These are phyloP conservation scores for Xylaria sp. DNA, from an alignment of 2,329 filamentous ascomycete species.

Conservation along the genomic window DNA sequence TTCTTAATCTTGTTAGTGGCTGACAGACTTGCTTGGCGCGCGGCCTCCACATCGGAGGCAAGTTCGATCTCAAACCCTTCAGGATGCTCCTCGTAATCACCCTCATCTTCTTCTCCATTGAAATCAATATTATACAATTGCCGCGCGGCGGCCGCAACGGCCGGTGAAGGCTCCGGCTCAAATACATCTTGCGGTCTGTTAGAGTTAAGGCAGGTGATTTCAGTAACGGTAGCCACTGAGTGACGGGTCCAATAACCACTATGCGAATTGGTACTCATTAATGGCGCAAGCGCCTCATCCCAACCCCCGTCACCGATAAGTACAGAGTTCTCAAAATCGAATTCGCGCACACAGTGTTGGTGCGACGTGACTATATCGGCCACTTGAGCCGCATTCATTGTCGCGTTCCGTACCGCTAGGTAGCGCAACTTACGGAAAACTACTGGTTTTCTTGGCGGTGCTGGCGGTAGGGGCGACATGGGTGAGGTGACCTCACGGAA, in stretches of 20 bases:
- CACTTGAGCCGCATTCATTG: slow-evolving; percentile 77
- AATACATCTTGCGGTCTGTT: slow-evolving; percentile 17
- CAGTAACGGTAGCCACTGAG: slow-evolving; percentile 51
- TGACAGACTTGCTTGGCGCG: slow-evolving; percentile 47
- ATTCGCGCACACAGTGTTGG: slow-evolving; percentile 74
- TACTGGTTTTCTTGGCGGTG: slow-evolving; percentile 64
- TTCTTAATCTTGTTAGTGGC: slow-evolving; percentile 51
- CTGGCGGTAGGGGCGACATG: slow-evolving; percentile 69
- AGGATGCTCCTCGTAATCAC: slow-evolving; percentile 48
- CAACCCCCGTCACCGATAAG: slow-evolving; percentile 76
- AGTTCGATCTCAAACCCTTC: slow-evolving; percentile 48
- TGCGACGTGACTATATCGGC: slow-evolving; percentile 74
- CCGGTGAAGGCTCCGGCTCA: slow-evolving; percentile 61
- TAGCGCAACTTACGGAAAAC: slow-evolving; percentile 74
- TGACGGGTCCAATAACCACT: slow-evolving; percentile 57
- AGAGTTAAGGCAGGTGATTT: slow-evolving; percentile 43
- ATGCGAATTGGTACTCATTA: slow-evolving; percentile 62
- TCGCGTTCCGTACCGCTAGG: slow-evolving; percentile 77
- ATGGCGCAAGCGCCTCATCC: slow-evolving; percentile 82
- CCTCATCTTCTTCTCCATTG: slow-evolving; percentile 52
- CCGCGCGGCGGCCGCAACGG: slow-evolving; percentile 63
- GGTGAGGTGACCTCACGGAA: slow-evolving; percentile 72
- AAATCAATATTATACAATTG: slow-evolving; percentile 57
- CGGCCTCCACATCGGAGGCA: slow-evolving; percentile 48
- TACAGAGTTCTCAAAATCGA: slow-evolving; percentile 81